Conservation (phyloP, 2,329 filamentous ascomycete species). For the Aspergillus pseudoglaucus region DNA sequence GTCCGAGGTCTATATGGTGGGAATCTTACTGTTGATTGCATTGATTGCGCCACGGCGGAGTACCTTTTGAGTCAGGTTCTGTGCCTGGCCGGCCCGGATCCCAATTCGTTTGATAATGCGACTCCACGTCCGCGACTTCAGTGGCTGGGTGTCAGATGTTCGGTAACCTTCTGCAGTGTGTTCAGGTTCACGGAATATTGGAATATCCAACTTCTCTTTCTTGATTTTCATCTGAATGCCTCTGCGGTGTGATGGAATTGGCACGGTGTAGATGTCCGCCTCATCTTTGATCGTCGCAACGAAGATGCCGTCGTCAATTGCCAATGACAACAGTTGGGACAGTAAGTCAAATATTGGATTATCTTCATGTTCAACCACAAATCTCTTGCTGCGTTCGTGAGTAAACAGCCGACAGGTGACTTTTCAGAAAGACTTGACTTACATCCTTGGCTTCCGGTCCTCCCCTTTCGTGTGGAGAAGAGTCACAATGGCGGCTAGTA, state of each 20-base stretch:
- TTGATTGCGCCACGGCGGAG: no score
- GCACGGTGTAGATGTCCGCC: constrained; percentile 10
- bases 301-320: constrained; percentile 12
- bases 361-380: constrained; percentile 11
- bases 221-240: constrained; percentile 14
- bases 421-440: constrained; percentile 2
- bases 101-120: constrained; percentile 11
- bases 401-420: neutral
- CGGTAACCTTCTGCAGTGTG: constrained; percentile 7
- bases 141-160: constrained; percentile 7
- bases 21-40: no score
- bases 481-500: constrained; percentile 12
- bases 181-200: constrained; percentile 11
- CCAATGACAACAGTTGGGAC: constrained; percentile 9
- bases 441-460: constrained; percentile 15
- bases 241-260: constrained; percentile 7
- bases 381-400: constrained; percentile 13
- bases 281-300: constrained; percentile 4
- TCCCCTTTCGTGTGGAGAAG: constrained; percentile 15
- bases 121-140: constrained; percentile 10
- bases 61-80: no score
- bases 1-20: no score
- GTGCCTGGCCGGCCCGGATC: no score
- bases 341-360: constrained; percentile 13
- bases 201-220: constrained; percentile 10